Conservation (phyloP, 2,329 filamentous ascomycete genomes). For the Colletotrichum liriopes region DNA sequence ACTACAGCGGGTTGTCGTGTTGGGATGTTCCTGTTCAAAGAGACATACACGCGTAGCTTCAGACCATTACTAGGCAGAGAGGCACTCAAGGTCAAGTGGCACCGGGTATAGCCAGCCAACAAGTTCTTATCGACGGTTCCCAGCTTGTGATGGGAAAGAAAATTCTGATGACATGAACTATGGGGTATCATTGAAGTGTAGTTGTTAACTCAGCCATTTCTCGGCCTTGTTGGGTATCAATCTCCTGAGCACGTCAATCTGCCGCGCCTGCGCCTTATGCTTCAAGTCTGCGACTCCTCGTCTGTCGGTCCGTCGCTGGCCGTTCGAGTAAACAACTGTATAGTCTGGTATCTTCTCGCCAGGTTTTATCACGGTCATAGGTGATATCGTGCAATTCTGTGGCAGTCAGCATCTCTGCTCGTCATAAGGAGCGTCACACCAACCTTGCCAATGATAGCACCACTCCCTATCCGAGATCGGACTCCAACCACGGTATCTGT, state of each 20-base stretch:
- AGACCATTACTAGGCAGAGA: background rate
- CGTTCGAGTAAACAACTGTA: constrained; percentile 79
- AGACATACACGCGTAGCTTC: background rate
- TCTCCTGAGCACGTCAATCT: constrained; percentile 77
- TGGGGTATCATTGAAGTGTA: constrained; percentile 32
- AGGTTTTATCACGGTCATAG: constrained; percentile 72
- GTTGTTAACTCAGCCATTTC: constrained; percentile 38
- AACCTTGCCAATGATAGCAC: constrained; percentile 76
- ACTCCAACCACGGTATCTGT: constrained; percentile 74
- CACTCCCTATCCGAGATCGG: constrained; percentile 71
- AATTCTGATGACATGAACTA: background rate
- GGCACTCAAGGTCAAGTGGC: background rate
- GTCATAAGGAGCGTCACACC: background rate
- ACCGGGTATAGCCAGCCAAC: background rate
- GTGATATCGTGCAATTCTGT: constrained; percentile 79
- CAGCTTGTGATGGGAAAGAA: background rate
- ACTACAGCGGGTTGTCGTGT: background rate
- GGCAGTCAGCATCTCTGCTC: constrained; percentile 16
- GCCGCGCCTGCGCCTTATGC: constrained; percentile 75
- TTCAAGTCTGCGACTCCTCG: constrained; percentile 75
- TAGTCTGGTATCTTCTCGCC: constrained; percentile 75
- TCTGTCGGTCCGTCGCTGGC: constrained; percentile 70
- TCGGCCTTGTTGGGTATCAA: constrained; percentile 74
- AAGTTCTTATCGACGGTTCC: background rate
- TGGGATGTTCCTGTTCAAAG: background rate